Percentiles rank a stretch among this genome's conserved stretches.
Conservation (phyloP, 208 protist genomes). For the Acanthamoeba polyphaga region DNA sequence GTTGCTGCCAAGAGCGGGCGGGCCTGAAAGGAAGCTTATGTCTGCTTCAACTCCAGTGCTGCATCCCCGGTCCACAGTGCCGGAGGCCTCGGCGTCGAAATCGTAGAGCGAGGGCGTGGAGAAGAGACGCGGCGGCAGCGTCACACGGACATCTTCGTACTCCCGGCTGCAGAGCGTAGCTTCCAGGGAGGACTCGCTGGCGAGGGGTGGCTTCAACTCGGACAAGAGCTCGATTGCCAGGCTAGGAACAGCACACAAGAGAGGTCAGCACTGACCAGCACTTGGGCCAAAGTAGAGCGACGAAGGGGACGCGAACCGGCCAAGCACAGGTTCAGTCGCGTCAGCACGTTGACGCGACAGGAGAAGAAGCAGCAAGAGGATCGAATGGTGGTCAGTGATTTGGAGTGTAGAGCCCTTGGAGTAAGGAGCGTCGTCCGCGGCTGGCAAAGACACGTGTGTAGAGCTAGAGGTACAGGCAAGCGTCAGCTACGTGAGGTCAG, state of each 20-base stretch:
- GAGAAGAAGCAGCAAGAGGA: conserved; percentile 2
- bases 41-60: not conserved
- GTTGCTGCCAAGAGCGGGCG: not conserved
- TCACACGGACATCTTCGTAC: not conserved
- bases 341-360: not conserved
- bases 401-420: not conserved
- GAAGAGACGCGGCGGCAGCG: not conserved
- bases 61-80: not conserved
- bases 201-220: not conserved
- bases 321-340: not conserved
- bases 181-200: not conserved
- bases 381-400: not conserved
- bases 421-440: not conserved
- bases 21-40: not conserved
- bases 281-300: not conserved
- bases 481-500: not conserved
- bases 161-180: not conserved
- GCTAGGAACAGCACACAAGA: not conserved
- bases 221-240: not conserved
- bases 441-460: not conserved
- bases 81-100: not conserved
- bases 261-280: not conserved
- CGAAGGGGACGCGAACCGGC: not conserved
- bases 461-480: not conserved
- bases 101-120: not conserved